Evolutionary conservation across 106 monocot genomes (phyloP).

Genomic region (Dendrobium catenatum): DNA sequence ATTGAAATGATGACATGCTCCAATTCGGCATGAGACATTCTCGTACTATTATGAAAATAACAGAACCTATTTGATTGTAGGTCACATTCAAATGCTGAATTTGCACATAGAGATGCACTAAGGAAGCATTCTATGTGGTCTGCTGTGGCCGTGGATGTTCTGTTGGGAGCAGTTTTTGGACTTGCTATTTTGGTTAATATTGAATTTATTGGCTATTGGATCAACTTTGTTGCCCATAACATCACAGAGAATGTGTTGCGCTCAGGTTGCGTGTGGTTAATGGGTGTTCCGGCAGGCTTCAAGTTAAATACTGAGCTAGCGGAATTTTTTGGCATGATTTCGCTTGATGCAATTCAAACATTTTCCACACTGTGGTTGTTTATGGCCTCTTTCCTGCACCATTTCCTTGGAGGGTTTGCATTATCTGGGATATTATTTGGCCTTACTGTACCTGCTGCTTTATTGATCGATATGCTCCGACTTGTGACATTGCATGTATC

Average conservation of each 20-base stretch:
- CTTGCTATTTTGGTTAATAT: slow-evolving; percentile 29
- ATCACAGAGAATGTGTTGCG: slow-evolving; percentile 70
- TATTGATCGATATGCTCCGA: slow-evolving; percentile 79
- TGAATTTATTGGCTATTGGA: slow-evolving; percentile 30
- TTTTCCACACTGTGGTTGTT: slow-evolving; percentile 82
- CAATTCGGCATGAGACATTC: neutral
- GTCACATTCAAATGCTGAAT: slow-evolving; percentile 55
- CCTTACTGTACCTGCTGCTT: slow-evolving; percentile 48
- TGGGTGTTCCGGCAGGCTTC: slow-evolving; percentile 97
- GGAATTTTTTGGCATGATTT: slow-evolving; percentile 70
- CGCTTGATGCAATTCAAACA: slow-evolving; percentile 82
- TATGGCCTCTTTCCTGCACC: slow-evolving; percentile 24
- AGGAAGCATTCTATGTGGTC: slow-evolving; percentile 71
- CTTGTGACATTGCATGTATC: slow-evolving; percentile 62
- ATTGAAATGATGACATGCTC: neutral
- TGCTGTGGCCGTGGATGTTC: slow-evolving; percentile 48
- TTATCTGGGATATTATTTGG: slow-evolving; percentile 60
- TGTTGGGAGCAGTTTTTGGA: slow-evolving; percentile 58
- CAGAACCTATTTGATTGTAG: slow-evolving; percentile 28
- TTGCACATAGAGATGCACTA: slow-evolving; percentile 46
- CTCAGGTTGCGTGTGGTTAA: slow-evolving; percentile 93
- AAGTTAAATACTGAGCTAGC: slow-evolving; percentile 91
- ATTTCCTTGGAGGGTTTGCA: slow-evolving; percentile 41
- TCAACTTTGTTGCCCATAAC: slow-evolving; percentile 13
- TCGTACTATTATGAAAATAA: neutral